Evolutionary conservation across 2,329 filamentous ascomycete genomes (phyloP).

Genomic region (Drechslerella coelobrocha): DNA sequence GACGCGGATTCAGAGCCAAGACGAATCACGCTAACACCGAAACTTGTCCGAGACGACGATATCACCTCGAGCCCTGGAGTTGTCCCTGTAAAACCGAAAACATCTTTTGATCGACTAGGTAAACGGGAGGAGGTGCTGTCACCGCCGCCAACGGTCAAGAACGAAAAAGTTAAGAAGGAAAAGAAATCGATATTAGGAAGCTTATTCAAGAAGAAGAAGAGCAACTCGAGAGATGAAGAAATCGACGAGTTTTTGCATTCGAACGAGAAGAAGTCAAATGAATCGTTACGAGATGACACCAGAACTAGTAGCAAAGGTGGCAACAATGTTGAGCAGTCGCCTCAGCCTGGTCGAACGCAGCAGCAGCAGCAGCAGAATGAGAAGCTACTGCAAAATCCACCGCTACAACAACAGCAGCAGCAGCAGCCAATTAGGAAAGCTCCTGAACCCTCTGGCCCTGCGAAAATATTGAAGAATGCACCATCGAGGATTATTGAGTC

Average conservation of each 20-base stretch:
- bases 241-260: conserved; percentile 57
- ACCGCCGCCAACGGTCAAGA: conserved; percentile 64
- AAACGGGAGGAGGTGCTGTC: conserved; percentile 69
- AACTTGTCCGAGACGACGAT: conserved; percentile 80
- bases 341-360: conserved; percentile 45
- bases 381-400: conserved; percentile 45
- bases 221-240: conserved; percentile 57
- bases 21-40: conserved; percentile 95
- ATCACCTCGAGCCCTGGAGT: conserved; percentile 54
- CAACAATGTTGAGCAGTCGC: conserved; percentile 30
- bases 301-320: conserved; percentile 45
- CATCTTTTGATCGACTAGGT: conserved; percentile 74
- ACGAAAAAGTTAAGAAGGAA: conserved; percentile 76
- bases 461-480: conserved; percentile 23
- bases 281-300: conserved; percentile 51
- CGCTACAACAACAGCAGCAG: conserved; percentile 52
- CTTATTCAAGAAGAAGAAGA: conserved; percentile 57
- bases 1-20: conserved; percentile 89
- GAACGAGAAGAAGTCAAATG: conserved; percentile 43
- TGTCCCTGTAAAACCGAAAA: conserved; percentile 62
- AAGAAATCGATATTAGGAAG: conserved; percentile 75
- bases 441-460: conserved; percentile 8
- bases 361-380: conserved; percentile 54
- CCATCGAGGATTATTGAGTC: conserved; percentile 36
- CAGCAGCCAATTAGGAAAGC: conserved; percentile 55